Base-by-base conservation (phyloP, 2,329 filamentous ascomycete species). In the Fusarium sp. region DNA sequence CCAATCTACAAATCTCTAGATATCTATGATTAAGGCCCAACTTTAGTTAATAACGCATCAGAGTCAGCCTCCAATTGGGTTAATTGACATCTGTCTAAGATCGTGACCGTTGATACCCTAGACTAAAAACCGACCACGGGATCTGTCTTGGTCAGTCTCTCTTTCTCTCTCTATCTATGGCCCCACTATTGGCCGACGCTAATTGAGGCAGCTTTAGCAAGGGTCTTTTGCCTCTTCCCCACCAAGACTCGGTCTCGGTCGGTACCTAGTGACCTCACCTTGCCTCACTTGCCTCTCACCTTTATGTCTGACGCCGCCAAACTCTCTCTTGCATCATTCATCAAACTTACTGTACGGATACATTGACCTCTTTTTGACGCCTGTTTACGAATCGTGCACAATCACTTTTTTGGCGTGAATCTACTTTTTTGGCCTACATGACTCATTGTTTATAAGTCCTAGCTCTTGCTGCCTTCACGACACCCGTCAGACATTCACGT, bases 261-360 rank as follows among this genome's bases (percentile, higher is more conserved):
- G 37, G 58, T 28, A 52, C 49, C 48, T 18, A 54, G 62, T 53
- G 61, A 65, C 51, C 46, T 61, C 43, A 52, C 28, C 31, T 34
- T 37, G 11, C 30, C 45, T 44, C 46, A 25, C 31, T 34, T 37
- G 11, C 30, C 45, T 44, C 46, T 61, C 46, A 30, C 65, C 28
- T n/a, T 14, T 19, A 31, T 45, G 31, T 37, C 39, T 28, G 42
- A 45, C 54, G 61, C 55, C 55, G 44, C 65, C 34, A 60, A 26
- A 49, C 28, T 65, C 34, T 45, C 50, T 67, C 64, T 71, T 70
- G 64, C 67, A 70, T 71, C 67, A 70, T 70, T 68, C 44, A 59
- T 62, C 52, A 56, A 30, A 30, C 28, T 14, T 30, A 28, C 28
- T 11, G 28, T 28, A 30, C 28, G 28, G 28, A 30, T 30, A 49